A percentile compares a stretch with the other conserved stretches of the same genome.
These are phyloP conservation scores for Entonaema liquescens DNA, from an alignment of 495 filamentous ascomycete genomes.

Conservation along the genomic window DNA sequence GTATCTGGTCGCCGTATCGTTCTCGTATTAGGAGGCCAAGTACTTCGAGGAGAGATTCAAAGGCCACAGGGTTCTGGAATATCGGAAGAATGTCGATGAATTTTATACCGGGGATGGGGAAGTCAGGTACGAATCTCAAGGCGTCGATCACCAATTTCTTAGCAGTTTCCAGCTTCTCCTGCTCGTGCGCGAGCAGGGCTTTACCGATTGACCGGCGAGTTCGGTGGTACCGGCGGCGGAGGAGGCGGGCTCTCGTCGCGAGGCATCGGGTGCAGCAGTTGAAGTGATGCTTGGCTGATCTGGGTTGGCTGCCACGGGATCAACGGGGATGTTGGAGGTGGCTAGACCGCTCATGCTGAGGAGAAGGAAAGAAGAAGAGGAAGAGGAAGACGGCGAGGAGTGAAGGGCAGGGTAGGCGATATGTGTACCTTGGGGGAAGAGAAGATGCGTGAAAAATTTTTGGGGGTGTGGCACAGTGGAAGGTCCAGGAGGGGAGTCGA, in stretches of 20 bases:
- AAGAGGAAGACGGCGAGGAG: conserved; percentile 45
- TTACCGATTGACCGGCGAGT: conserved; percentile 95
- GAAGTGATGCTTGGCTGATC: conserved; percentile 48
- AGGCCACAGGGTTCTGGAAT: conserved; percentile 81
- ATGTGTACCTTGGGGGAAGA: conserved; percentile 39
- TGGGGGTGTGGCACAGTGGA: conserved; percentile 48
- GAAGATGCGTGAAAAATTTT: conserved; percentile 43
- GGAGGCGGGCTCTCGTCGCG: conserved; percentile 66
- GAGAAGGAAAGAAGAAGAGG: conserved; percentile 41
- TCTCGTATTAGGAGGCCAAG: conserved; percentile 83
- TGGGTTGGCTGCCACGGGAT: conserved; percentile 45
- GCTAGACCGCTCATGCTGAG: conserved; percentile 63
- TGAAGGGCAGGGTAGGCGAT: conserved; percentile 45
- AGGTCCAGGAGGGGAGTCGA: conserved; percentile 41
- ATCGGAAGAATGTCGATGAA: conserved; percentile 99
- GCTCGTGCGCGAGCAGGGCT: conserved; percentile 40
- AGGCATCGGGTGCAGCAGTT: conserved; percentile 53
- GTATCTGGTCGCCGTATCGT: conserved; percentile 60
- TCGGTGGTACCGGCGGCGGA: conserved; percentile 79
- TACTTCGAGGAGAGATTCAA: conserved; percentile 80
- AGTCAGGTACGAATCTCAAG: conserved; percentile 83
- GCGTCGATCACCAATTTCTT: conserved; percentile 54
- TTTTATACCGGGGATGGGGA: conserved; percentile 91
- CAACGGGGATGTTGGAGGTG: conserved; percentile 45
- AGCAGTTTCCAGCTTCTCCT: conserved; percentile 41